Evolutionary conservation across 345 rosid genomes (phyloP).

Genomic region (Erodium maritimum): DNA sequence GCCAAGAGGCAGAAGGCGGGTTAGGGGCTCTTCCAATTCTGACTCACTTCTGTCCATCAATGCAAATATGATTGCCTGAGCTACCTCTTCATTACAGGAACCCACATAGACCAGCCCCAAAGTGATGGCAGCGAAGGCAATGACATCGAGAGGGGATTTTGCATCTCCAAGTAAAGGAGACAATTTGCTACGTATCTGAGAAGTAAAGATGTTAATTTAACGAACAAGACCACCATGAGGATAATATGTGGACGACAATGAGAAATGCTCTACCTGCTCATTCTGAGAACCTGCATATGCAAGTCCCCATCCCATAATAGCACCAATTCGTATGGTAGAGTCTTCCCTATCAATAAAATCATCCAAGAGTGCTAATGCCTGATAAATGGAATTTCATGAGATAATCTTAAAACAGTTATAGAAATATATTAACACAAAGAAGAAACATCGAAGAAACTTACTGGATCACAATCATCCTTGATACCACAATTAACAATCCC

Average conservation of each 20-base stretch:
- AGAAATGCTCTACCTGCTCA: conserved; percentile 11
- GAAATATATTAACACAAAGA: not conserved
- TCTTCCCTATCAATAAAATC: conserved; percentile 66
- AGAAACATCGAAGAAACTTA: conserved; percentile 24
- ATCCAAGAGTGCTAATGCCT: conserved; percentile 80
- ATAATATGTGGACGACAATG: not conserved
- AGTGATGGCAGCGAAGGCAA: conserved; percentile 76
- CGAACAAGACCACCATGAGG: not conserved
- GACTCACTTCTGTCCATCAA: conserved; percentile 78
- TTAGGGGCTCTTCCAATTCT: conserved; percentile 73
- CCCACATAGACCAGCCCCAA: conserved; percentile 89
- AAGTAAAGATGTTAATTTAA: not conserved
- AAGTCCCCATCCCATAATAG: conserved; percentile 91
- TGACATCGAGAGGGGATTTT: conserved; percentile 66
- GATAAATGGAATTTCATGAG: conserved; percentile 19
- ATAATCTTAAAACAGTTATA: conserved; percentile 1
- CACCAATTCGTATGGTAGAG: conserved; percentile 73
- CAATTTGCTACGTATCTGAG: conserved; percentile 54
- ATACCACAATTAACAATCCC: conserved; percentile 80
- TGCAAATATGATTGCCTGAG: conserved; percentile 78
- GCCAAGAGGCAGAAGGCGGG: conserved; percentile 76
- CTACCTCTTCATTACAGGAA: conserved; percentile 93
- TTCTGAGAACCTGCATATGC: conserved; percentile 88
- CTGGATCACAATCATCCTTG: conserved; percentile 86
- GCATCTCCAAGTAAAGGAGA: conserved; percentile 60